Evolutionary conservation across 345 rosid genomes (phyloP).

Genomic region (Geranium brycei): DNA sequence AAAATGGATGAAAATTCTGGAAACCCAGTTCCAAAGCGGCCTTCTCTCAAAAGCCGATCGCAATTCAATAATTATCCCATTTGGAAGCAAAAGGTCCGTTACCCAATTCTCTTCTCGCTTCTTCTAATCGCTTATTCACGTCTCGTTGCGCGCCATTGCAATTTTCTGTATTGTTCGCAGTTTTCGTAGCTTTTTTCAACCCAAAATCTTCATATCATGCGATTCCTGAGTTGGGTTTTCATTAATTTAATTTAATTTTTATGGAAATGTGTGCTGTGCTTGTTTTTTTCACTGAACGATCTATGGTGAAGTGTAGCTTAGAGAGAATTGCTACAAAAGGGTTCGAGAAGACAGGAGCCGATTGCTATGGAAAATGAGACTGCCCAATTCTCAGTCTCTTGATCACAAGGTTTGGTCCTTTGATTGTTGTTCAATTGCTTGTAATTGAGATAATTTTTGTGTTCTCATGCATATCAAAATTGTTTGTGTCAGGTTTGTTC

Average conservation of each 20-base stretch:
- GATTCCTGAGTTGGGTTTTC: neutral
- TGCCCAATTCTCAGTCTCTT: constrained; percentile 31
- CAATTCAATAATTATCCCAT: constrained; percentile 28
- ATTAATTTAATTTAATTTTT: no score
- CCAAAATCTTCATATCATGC: neutral
- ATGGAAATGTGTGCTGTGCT: neutral
- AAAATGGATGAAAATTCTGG: neutral
- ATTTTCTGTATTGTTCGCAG: neutral
- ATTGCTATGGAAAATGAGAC: constrained; percentile 70
- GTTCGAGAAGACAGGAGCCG: constrained; percentile 60
- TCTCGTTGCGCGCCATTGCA: neutral
- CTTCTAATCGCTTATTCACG: neutral
- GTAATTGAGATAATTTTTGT: neutral
- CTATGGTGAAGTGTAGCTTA: constrained; percentile 30
- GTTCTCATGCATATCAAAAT: neutral
- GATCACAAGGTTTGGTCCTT: constrained; percentile 30
- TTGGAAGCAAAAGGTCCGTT: constrained; percentile 55
- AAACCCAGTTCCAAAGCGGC: constrained; percentile 15
- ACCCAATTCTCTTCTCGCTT: neutral
- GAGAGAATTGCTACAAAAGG: constrained; percentile 66
- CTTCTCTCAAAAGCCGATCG: constrained; percentile 28
- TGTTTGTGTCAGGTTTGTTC: neutral
- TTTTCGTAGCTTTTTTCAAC: neutral
- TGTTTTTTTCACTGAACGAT: neutral
- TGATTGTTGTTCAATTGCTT: neutral